Evolutionary conservation across 2,329 filamentous ascomycete species (phyloP).

Genomic region (Sporothrix variecibatus): DNA sequence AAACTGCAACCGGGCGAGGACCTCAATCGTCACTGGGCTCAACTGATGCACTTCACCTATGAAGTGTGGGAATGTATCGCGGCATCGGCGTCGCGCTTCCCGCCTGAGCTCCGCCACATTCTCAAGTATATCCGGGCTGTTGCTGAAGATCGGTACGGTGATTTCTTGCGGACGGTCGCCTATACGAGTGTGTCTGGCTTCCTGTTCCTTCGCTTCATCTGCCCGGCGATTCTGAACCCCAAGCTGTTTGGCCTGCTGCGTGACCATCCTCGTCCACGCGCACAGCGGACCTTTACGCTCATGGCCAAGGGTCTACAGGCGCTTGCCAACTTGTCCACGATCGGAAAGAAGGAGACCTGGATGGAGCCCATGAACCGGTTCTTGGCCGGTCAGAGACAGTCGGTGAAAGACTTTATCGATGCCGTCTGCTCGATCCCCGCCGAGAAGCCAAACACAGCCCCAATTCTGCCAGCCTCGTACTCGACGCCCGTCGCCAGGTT

Average conservation of each 20-base stretch:
- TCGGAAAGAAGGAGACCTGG: slow-evolving; percentile 95
- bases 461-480: slow-evolving; percentile 77
- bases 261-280: slow-evolving; percentile 80
- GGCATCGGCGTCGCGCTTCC: slow-evolving; percentile 71
- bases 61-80: slow-evolving; percentile 85
- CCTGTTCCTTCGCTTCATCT: slow-evolving; percentile 91
- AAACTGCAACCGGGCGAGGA: slow-evolving; percentile 68
- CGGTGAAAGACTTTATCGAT: slow-evolving; percentile 87
- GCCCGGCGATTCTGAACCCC: slow-evolving; percentile 91
- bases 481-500: slow-evolving; percentile 91
- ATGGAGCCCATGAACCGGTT: slow-evolving; percentile 99
- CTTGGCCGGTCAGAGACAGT: slow-evolving; percentile 69
- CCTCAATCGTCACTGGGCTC: slow-evolving; percentile 78
- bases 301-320: slow-evolving; percentile 92
- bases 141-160: slow-evolving; percentile 90
- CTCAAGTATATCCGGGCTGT: slow-evolving; percentile 91
- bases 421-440: slow-evolving; percentile 79
- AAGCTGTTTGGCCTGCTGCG: slow-evolving; percentile 84
- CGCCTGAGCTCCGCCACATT: slow-evolving; percentile 78
- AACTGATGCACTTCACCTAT: slow-evolving; percentile 73
- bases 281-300: slow-evolving; percentile 84
- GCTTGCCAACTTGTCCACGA: slow-evolving; percentile 84
- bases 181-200: slow-evolving; percentile 97
- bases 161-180: slow-evolving; percentile 83
- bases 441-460: slow-evolving; percentile 56